Conservation (phyloP, 306 rosid genomes). For the Rosa persica region DNA sequence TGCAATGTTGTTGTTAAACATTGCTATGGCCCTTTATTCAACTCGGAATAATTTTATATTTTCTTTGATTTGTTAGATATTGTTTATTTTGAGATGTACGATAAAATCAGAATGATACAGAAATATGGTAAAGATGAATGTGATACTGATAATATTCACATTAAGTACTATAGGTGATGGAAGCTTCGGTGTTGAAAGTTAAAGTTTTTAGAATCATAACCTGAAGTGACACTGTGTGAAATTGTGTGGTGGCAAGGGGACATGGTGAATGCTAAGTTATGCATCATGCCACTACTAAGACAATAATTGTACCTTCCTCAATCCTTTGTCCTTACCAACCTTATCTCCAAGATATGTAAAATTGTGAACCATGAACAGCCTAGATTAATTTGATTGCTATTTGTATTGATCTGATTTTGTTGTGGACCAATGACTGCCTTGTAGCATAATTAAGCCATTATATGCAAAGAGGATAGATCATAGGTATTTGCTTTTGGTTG, state of each 20-base stretch:
- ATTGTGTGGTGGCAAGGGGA: neutral
- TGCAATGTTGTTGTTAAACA: neutral
- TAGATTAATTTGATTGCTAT: neutral
- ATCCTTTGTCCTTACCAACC: slow-evolving; percentile 7
- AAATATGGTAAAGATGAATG: neutral
- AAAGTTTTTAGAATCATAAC: neutral
- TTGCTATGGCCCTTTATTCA: neutral
- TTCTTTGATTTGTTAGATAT: too few species aligned
- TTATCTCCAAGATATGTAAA: neutral
- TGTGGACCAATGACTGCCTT: neutral
- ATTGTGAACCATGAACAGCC: neutral
- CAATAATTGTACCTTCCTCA: slow-evolving; percentile 15
- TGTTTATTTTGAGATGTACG: neutral
- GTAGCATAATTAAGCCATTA: neutral
- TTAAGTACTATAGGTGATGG: neutral
- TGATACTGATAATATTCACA: neutral
- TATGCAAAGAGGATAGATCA: neutral
- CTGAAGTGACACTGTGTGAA: neutral
- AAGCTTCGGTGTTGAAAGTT: neutral
- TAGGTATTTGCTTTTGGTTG: neutral
- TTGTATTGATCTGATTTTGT: neutral
- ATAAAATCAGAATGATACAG: neutral
- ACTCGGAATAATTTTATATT: neutral
- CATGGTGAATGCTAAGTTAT: slow-evolving; percentile 3
- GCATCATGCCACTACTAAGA: neutral